Conservation (phyloP, 2,329 filamentous ascomycete genomes). For the Alternaria sp. region DNA sequence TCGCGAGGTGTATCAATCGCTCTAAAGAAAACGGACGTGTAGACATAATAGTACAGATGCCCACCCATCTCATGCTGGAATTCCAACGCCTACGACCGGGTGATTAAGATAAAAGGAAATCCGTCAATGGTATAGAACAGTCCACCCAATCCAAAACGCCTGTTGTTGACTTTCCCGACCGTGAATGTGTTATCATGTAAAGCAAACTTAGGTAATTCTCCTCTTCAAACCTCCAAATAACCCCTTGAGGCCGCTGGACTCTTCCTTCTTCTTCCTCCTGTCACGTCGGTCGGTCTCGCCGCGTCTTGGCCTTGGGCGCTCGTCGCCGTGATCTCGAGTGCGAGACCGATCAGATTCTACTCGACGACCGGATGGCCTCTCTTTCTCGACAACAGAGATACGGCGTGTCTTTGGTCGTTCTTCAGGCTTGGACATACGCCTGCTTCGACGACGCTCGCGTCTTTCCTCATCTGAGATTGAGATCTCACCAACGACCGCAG, state of each 20-base stretch:
- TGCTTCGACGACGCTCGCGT: constrained; percentile 36
- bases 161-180: constrained; percentile 14
- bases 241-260: constrained; percentile 41
- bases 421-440: constrained; percentile 40
- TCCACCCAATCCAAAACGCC: constrained; percentile 22
- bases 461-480: constrained; percentile 44
- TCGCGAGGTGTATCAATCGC: constrained; percentile 10
- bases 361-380: constrained; percentile 40
- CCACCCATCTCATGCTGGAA: constrained; percentile 13
- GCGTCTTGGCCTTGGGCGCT: constrained; percentile 32
- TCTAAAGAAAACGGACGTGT: constrained; percentile 7
- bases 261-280: constrained; percentile 43
- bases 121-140: constrained; percentile 29
- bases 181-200: constrained; percentile 1
- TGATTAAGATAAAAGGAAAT: constrained; percentile 9
- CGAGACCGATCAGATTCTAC: constrained; percentile 41
- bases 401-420: constrained; percentile 44
- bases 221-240: constrained; percentile 47
- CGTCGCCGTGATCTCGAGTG: constrained; percentile 37
- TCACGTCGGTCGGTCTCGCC: constrained; percentile 38
- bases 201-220: constrained; percentile 32
- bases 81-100: constrained; percentile 10
- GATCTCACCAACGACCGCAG: constrained; percentile 35
- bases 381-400: constrained; percentile 44
- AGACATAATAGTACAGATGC: constrained; percentile 17